Base-by-base conservation (phyloP, 1,139 yeast species). In the Scheffersomyces lignicola region DNA sequence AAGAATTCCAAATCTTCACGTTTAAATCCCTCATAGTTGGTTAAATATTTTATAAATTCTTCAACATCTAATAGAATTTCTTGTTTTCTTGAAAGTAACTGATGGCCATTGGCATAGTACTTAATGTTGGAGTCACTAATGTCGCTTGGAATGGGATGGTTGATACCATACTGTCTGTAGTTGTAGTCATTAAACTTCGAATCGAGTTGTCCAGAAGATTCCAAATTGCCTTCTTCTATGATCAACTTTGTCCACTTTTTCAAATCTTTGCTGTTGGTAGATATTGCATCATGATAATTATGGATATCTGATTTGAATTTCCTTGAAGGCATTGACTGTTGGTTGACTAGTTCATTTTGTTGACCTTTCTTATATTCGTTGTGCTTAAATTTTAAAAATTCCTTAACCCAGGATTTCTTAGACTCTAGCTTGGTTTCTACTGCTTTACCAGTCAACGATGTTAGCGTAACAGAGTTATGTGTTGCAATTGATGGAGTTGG, bases 21-120 rank as follows among this genome's bases (percentile, higher is more conserved):
- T 3, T 48, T 35, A 37, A 68, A 69, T 7, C 65, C 63, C 38
- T 65, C 61, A 20, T 54, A 49, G n/a, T 47, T 42, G 2, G 62
- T 48, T 31, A 55, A 43, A 36, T 55, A 67, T 6, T 51, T 47
- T 4, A 60, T 54, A 36, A 67, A 63, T 15, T 57, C 60, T n/a
- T 51, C 52, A 23, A 60, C 49, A 35, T 62, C 57, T 18, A 59
- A 41, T 21, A 49, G 52, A 33, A 45, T 37, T 24, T 43, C 44
- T 16, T 38, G 36, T 10, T 29, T 36, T 10, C 34, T 26, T 18
- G 29, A 20, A 20, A 20, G 23, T 9, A 9, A 20, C 8, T 20
- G n/a, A 20, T 20, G 23, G 8, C 23, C 23, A 20, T 20, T 20
- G n/a, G 23, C 8, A 20, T 20, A 9, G n/a, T 20, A 20, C 8